Conservation (phyloP, 352 stramenopile genomes). For the Thalassiosira mediterranea region DNA sequence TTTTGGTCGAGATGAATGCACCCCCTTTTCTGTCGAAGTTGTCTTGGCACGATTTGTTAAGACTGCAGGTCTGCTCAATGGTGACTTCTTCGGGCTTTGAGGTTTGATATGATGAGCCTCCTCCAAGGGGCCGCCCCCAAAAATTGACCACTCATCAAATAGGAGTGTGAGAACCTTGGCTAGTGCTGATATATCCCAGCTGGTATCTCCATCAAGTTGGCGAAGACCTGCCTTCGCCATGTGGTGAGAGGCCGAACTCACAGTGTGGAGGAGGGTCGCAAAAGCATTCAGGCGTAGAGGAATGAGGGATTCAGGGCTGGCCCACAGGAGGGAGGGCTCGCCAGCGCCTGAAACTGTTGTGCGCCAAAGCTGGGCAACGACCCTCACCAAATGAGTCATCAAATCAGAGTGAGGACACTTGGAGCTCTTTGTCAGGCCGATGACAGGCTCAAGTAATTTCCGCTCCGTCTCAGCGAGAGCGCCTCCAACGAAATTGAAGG, state of each 20-base stretch:
- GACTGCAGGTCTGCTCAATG: conserved; percentile 42
- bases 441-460: conserved; percentile 64
- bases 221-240: conserved; percentile 73
- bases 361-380: conserved; percentile 66
- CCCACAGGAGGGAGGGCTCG: conserved; percentile 76
- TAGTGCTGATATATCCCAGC: conserved; percentile 67
- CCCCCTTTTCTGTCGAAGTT: neutral
- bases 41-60: conserved; percentile 52
- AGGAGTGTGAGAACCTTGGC: conserved; percentile 53
- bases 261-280: conserved; percentile 71
- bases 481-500: conserved; percentile 61
- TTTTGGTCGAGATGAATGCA: conserved; percentile 13
- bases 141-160: conserved; percentile 58
- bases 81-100: conserved; percentile 24
- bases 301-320: conserved; percentile 74
- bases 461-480: conserved; percentile 57
- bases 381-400: conserved; percentile 67
- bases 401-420: conserved; percentile 66
- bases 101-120: conserved; percentile 8
- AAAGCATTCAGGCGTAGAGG: conserved; percentile 82
- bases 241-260: conserved; percentile 69
- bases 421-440: conserved; percentile 63
- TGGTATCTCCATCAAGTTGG: conserved; percentile 73
- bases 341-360: conserved; percentile 65
- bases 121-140: conserved; percentile 54